A percentile compares a stretch with the other conserved stretches of the same genome.
phyloP scores from a whole-genome alignment of 805 yeast species.

The Hanseniaspora thailandica region DNA sequence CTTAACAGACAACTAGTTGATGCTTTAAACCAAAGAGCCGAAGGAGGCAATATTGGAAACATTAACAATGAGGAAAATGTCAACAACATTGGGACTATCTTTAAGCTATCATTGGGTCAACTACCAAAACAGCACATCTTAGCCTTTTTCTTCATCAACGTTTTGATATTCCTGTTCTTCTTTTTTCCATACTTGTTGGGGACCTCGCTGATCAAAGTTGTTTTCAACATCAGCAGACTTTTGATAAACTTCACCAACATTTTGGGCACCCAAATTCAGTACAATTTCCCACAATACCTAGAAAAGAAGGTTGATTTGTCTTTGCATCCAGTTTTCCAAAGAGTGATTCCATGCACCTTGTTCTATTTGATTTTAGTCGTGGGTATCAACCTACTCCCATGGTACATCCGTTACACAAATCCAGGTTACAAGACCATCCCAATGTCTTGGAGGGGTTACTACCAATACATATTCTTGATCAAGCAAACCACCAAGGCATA shows the following conservation, averaged over 20 bases:
- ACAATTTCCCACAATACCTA: not conserved
- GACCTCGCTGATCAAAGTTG: not conserved
- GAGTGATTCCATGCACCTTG: conserved; percentile 28
- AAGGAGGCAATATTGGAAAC: conserved; percentile 11
- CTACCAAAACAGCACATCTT: conserved; percentile 8
- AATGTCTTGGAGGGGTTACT: conserved; percentile 36
- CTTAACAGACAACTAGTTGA: conserved; percentile 22
- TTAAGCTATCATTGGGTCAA: conserved; percentile 2
- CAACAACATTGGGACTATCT: conserved; percentile 8
- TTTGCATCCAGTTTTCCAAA: conserved; percentile 29
- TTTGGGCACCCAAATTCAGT: not conserved
- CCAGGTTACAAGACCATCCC: conserved; percentile 20
- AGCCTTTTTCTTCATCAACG: not conserved
- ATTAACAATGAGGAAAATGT: conserved; percentile 18
- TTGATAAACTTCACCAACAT: not conserved
- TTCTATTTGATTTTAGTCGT: conserved; percentile 29
- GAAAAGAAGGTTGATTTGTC: not conserved
- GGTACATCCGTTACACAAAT: conserved; percentile 25
- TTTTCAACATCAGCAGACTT: not conserved
- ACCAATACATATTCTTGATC: conserved; percentile 42
- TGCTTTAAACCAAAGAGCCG: conserved; percentile 24
- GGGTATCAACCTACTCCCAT: conserved; percentile 22
- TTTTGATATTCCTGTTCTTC: conserved; percentile 2
- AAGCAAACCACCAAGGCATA: conserved; percentile 63
- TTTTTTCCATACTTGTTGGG: conserved; percentile 7